Conservation (phyloP, 2,329 filamentous ascomycete species). For the Penicillium sp. region DNA sequence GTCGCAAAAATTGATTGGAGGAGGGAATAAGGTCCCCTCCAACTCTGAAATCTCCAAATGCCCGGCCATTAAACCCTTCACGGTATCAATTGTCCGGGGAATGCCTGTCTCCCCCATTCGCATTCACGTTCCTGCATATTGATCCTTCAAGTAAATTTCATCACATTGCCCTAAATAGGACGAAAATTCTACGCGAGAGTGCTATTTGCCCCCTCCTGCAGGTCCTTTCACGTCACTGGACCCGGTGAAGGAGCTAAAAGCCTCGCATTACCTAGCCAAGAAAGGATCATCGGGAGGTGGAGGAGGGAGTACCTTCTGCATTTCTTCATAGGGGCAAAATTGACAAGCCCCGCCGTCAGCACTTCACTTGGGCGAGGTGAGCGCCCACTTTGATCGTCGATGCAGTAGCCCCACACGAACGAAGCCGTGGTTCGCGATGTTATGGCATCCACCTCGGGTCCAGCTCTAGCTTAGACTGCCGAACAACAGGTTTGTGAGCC, state of each 20-base stretch:
- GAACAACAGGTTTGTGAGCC: constrained; percentile 11
- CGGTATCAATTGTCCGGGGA: constrained; percentile 3
- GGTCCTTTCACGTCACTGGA: constrained; percentile 1
- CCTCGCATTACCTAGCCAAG: constrained; percentile 2
- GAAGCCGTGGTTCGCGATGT: constrained; percentile 7
- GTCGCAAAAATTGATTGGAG: background rate
- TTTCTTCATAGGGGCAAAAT: constrained; percentile 8
- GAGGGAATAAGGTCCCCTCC: background rate
- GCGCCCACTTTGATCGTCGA: constrained; percentile 17
- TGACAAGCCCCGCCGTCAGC: constrained; percentile 8
- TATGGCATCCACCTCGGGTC: constrained; percentile 6
- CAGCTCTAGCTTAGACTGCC: constrained; percentile 8
- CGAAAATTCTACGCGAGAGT: background rate
- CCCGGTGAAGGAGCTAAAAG: background rate
- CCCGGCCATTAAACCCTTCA: constrained; percentile 1
- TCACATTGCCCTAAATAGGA: background rate
- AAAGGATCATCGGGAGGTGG: constrained; percentile 16
- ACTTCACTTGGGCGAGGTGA: background rate
- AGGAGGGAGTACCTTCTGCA: constrained; percentile 12
- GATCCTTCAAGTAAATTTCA: background rate
- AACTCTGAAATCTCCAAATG: background rate
- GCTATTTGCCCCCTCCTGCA: background rate
- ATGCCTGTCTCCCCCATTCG: background rate
- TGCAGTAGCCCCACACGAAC: constrained; percentile 12
- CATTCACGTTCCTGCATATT: background rate